Conservation (phyloP, 768 basidiomycete species). For the Lentinula raphanica region DNA sequence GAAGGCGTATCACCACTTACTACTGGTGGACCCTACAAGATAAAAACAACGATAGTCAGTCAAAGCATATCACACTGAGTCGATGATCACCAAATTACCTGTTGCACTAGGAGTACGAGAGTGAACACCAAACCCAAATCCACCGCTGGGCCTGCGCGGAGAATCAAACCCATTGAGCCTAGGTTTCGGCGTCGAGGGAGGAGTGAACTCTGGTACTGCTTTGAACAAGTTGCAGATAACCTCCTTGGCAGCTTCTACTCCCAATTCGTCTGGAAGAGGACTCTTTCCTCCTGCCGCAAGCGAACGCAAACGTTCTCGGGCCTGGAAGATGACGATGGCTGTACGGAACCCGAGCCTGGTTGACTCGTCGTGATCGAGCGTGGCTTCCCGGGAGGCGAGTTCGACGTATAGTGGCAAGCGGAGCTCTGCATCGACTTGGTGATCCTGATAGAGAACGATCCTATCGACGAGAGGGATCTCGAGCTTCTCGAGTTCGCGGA, state of each 20-base stretch:
- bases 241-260: neutral
- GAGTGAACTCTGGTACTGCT: neutral
- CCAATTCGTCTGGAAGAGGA: conserved; percentile 3
- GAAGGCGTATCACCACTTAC: too few species aligned
- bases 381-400: conserved; percentile 45
- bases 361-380: conserved; percentile 52
- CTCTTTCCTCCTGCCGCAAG: conserved; percentile 21
- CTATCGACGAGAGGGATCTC: conserved; percentile 13
- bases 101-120: neutral
- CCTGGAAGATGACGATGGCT: conserved; percentile 42
- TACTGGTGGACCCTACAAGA: neutral
- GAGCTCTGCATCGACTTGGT: conserved; percentile 40
- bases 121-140: neutral
- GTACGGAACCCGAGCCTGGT: conserved; percentile 53
- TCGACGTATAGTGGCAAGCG: conserved; percentile 48
- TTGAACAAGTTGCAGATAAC: neutral
- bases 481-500: conserved; percentile 32
- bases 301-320: conserved; percentile 45
- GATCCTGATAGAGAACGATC: conserved; percentile 49
- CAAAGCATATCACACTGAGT: neutral
- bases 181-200: neutral
- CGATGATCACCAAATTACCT: conserved; percentile 2
- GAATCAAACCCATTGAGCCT: neutral
- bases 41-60: neutral
- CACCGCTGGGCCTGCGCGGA: neutral